Evolutionary conservation across 2,329 filamentous ascomycete genomes (phyloP).

Genomic region (Kalmusia sp.): DNA sequence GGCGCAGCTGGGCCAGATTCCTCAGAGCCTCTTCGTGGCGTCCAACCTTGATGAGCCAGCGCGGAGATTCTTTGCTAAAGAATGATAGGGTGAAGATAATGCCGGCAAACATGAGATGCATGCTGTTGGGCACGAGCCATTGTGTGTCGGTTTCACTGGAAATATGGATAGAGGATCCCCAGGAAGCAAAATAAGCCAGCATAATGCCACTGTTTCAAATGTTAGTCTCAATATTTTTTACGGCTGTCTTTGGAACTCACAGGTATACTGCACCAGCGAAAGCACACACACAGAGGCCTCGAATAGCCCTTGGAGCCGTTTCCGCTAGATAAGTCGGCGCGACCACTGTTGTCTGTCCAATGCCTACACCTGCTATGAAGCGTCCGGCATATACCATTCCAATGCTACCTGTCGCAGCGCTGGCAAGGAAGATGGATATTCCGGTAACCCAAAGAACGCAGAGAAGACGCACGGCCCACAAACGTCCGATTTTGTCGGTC

Average conservation of each 20-base stretch:
- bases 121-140: slow-evolving; percentile 72
- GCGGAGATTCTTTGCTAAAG: slow-evolving; percentile 73
- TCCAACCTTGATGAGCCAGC: slow-evolving; percentile 72
- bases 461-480: slow-evolving; percentile 52
- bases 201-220: slow-evolving; percentile 66
- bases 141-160: slow-evolving; percentile 50
- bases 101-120: slow-evolving; percentile 79
- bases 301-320: slow-evolving; percentile 71
- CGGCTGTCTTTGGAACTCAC: slow-evolving; percentile 10
- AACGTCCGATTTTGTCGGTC: slow-evolving; percentile 52
- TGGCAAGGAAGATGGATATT: slow-evolving; percentile 50
- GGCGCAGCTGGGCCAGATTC: slow-evolving; percentile 65
- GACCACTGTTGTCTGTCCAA: slow-evolving; percentile 72
- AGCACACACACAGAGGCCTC: slow-evolving; percentile 76
- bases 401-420: slow-evolving; percentile 43
- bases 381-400: slow-evolving; percentile 68
- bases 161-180: slow-evolving; percentile 61
- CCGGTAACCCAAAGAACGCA: slow-evolving; percentile 51
- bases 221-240: neutral
- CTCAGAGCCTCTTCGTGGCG: slow-evolving; percentile 64
- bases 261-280: slow-evolving; percentile 77
- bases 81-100: slow-evolving; percentile 75
- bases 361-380: slow-evolving; percentile 71
- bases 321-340: slow-evolving; percentile 77
- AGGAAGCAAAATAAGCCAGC: slow-evolving; percentile 76